Evolutionary conservation across 305 asterid species (phyloP).

Genomic region (Fraxinus dipetala): DNA sequence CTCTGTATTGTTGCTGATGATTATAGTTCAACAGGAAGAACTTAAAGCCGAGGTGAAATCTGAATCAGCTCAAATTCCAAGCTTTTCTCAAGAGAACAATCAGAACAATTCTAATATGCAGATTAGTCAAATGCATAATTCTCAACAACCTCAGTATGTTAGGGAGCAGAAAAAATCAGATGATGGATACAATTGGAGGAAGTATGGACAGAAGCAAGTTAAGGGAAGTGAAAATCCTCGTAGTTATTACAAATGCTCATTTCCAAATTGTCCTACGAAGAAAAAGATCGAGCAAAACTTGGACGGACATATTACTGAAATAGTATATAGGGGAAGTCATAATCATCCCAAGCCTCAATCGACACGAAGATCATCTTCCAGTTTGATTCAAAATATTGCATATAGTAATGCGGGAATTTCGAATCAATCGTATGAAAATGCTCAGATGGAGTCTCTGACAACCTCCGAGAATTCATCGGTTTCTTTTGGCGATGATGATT

Average conservation of each 20-base stretch:
- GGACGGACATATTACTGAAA: conserved; percentile 47
- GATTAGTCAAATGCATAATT: conserved; percentile 19
- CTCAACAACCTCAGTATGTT: conserved; percentile 46
- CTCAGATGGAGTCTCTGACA: conserved; percentile 33
- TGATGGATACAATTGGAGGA: conserved; percentile 59
- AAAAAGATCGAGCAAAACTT: conserved; percentile 51
- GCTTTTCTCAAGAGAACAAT: conserved; percentile 30
- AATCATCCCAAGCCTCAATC: conserved; percentile 50
- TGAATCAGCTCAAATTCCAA: conserved; percentile 28
- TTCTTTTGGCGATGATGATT: conserved; percentile 74
- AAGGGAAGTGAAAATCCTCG: conserved; percentile 61
- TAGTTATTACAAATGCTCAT: conserved; percentile 58
- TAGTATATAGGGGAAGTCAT: conserved; percentile 52
- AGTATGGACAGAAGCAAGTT: conserved; percentile 56
- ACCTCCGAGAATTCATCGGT: conserved; percentile 64
- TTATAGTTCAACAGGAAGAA: conserved; percentile 35
- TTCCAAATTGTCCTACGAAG: conserved; percentile 46
- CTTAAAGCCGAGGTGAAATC: conserved; percentile 22
- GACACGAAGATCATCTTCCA: conserved; percentile 43
- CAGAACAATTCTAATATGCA: conserved; percentile 27
- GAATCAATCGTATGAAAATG: conserved; percentile 38
- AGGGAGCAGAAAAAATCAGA: conserved; percentile 60
- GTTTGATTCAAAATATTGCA: conserved; percentile 36
- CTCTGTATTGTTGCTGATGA: not conserved
- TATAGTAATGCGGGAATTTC: conserved; percentile 33